These are phyloP conservation scores for Cordyceps tenuipes DNA, from an alignment of 2,329 filamentous ascomycete genomes.

Conservation along the genomic window DNA sequence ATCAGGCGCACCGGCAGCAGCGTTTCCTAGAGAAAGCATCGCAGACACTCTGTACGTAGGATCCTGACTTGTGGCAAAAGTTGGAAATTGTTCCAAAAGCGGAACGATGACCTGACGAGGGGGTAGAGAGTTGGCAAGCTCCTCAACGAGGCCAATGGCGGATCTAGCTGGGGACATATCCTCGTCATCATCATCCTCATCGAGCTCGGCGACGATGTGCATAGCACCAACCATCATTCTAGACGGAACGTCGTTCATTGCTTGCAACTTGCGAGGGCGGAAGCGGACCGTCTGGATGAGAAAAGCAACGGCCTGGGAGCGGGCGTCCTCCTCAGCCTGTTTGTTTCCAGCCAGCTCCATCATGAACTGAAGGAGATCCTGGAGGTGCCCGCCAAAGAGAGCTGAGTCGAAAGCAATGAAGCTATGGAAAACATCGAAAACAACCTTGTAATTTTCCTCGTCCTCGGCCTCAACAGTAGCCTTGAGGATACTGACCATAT, in stretches of 20 bases:
- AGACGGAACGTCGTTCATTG: constrained; percentile 72
- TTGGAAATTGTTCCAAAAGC: constrained; percentile 75
- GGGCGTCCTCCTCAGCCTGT: constrained; percentile 71
- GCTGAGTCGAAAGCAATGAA: constrained; percentile 83
- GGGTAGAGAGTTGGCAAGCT: constrained; percentile 78
- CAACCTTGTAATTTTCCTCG: constrained; percentile 80
- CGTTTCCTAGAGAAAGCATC: constrained; percentile 86
- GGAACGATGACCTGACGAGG: constrained; percentile 92
- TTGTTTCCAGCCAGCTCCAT: constrained; percentile 73
- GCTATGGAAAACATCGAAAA: constrained; percentile 96
- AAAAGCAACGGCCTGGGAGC: constrained; percentile 86
- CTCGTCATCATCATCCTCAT: constrained; percentile 66
- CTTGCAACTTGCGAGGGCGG: constrained; percentile 92
- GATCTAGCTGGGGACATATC: constrained; percentile 74
- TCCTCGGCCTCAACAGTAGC: constrained; percentile 69
- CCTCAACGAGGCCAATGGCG: constrained; percentile 79
- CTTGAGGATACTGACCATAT: constrained; percentile 87
- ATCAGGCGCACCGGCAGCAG: constrained; percentile 92
- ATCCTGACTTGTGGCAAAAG: constrained; percentile 67
- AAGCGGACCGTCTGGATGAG: constrained; percentile 87
- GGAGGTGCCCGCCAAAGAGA: constrained; percentile 76
- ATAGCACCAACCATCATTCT: constrained; percentile 81
- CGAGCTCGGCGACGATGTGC: constrained; percentile 83
- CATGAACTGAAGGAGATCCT: constrained; percentile 89
- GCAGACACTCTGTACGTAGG: constrained; percentile 79